Base-by-base conservation (phyloP, 2,329 filamentous ascomycete species). In the Colletotrichum tanaceti region DNA sequence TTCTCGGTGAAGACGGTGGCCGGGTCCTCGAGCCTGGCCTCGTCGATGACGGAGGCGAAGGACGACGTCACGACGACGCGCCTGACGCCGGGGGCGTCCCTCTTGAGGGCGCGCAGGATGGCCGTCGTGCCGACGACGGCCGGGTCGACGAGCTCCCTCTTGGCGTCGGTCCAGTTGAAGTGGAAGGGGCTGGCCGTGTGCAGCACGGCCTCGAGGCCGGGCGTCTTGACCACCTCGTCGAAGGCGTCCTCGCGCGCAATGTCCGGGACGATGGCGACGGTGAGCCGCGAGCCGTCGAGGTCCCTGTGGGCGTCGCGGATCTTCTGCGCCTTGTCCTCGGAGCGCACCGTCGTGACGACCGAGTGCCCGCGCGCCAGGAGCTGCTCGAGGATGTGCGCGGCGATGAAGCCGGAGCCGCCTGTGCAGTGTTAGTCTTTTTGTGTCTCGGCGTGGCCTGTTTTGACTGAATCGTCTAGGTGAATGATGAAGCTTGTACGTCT, bases 171-270 rank as follows among this genome's bases (percentile, higher is more conserved):
- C 72, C 81, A 83, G 2, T 84, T 82, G 77, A 82, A 87, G 73
- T 87, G 85, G 75, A 89, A 86, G 0, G 88, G 87, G 58, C 85
- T 88, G 0, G 88, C 88, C 2, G 87, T 88, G 79, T 90, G 87
- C 61, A 89, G 79, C 46, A 90, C 86, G 57, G 84, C 84, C 65
- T 87, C 83, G 60, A 89, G 77, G 32, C 81, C 83, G 1, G 84
- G 82, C 4, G 76, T 80, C 76, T 81, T 78, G 70, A 85, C 82
- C 1, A 86, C 88, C 73, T 89, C 83, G 73, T 93, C 89, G 76
- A 97, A 97, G 65, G 93, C 93, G 63, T 86, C 85, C 50, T 89
- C 85, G 74, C 89, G 79, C 4, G 92, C 91, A 72, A 97, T 92
- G 75, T 97, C 93, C 20, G 90, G 88, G 28, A 97, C 93, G 73